Evolutionary conservation across 306 rosid genomes (phyloP).

Genomic region (Gastrolobium villosum): DNA sequence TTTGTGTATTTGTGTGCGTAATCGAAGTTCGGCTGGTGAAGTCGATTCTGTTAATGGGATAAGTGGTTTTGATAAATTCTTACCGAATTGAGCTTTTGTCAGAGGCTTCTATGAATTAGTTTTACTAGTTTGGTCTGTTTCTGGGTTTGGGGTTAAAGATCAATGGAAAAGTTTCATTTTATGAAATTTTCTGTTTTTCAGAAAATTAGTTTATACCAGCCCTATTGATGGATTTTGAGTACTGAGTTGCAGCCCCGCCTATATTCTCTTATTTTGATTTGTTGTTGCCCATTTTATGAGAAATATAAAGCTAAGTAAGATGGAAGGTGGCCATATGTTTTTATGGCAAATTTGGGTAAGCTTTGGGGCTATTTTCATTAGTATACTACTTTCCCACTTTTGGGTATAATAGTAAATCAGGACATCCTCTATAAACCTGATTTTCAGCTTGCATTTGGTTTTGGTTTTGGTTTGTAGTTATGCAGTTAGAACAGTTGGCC

Average conservation of each 20-base stretch:
- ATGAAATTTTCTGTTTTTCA: not conserved
- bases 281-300: not conserved
- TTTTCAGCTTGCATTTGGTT: conserved; percentile 37
- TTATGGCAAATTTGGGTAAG: conserved; percentile 1
- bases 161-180: conserved; percentile 6
- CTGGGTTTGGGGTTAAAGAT: not conserved
- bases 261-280: not conserved
- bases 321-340: not conserved
- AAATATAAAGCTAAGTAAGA: not conserved
- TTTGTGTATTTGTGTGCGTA: not conserved
- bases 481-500: conserved; percentile 26
- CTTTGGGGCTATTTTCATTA: not conserved
- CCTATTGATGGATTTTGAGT: conserved; percentile 1
- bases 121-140: conserved; percentile 13
- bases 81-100: not conserved
- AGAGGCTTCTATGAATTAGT: conserved; percentile 3
- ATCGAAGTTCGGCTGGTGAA: conserved; percentile 7
- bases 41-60: conserved; percentile 24
- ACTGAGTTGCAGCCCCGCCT: conserved; percentile 6
- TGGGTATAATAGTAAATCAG: not conserved
- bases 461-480: not conserved
- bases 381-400: not conserved
- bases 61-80: not conserved
- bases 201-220: not conserved
- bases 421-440: conserved; percentile 4